These are phyloP conservation scores for Aspergillus floridensis DNA, from an alignment of 2,329 filamentous ascomycete species.

Conservation along the genomic window DNA sequence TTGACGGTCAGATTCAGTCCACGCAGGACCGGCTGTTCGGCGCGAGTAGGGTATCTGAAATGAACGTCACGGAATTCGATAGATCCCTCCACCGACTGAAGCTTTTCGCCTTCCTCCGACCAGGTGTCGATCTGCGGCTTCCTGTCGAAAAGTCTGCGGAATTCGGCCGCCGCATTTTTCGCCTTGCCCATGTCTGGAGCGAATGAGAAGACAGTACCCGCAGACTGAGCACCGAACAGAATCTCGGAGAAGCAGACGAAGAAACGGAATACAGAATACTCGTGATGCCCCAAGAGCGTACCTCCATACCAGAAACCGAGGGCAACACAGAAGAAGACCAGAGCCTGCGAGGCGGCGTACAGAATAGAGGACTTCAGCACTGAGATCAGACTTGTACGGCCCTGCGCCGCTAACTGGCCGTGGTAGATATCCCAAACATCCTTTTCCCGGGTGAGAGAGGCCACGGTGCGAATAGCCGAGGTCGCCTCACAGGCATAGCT, in stretches of 20 bases:
- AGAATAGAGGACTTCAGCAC: slow-evolving; percentile 73
- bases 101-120: slow-evolving; percentile 64
- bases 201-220: slow-evolving; percentile 84
- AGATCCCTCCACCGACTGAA: slow-evolving; percentile 67
- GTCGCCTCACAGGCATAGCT: slow-evolving; percentile 91
- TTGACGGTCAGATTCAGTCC: slow-evolving; percentile 63
- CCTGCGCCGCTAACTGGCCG: slow-evolving; percentile 63
- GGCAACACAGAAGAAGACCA: slow-evolving; percentile 79
- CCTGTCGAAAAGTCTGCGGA: slow-evolving; percentile 81
- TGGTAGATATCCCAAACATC: slow-evolving; percentile 76
- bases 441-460: slow-evolving; percentile 79
- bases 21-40: slow-evolving; percentile 86
- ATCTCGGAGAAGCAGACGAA: slow-evolving; percentile 86
- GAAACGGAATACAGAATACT: slow-evolving; percentile 82
- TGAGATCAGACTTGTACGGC: slow-evolving; percentile 66
- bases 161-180: slow-evolving; percentile 73
- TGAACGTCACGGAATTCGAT: slow-evolving; percentile 92
- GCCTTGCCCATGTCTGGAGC: slow-evolving; percentile 93
- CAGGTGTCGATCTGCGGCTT: slow-evolving; percentile 79
- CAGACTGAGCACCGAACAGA: slow-evolving; percentile 89
- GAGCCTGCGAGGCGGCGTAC: slow-evolving; percentile 79
- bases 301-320: slow-evolving; percentile 94
- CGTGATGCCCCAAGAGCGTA: slow-evolving; percentile 65
- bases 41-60: slow-evolving; percentile 88
- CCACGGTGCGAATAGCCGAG: slow-evolving; percentile 89